Evolutionary conservation across 2,329 filamentous ascomycete genomes (phyloP).

Genomic region (Pseudonectria foliicola): DNA sequence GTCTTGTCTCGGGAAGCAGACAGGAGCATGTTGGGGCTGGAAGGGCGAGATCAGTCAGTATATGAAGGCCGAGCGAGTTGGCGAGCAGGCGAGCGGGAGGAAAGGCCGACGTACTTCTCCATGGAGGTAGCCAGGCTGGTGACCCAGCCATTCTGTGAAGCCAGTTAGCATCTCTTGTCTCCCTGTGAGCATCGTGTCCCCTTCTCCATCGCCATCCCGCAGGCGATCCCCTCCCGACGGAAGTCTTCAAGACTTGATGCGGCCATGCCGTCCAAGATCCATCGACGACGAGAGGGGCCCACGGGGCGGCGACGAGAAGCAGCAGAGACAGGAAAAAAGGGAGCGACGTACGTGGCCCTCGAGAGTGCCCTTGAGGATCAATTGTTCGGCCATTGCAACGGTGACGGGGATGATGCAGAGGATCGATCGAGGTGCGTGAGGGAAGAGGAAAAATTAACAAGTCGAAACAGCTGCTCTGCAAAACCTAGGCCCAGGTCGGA

Average conservation of each 20-base stretch:
- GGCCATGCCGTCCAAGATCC: conserved; percentile 3
- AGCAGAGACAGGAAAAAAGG: conserved; percentile 10
- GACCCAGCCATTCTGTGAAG: conserved; percentile 81
- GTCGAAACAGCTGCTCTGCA: conserved; percentile 23
- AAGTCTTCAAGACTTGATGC: conserved; percentile 5
- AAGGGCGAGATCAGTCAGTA: conserved; percentile 11
- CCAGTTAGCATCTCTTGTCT: conserved; percentile 23
- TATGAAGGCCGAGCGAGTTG: conserved; percentile 2
- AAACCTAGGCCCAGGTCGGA: conserved; percentile 22
- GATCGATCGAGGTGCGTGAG: conserved; percentile 26
- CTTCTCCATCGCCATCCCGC: conserved; percentile 7
- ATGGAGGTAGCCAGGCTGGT: conserved; percentile 96
- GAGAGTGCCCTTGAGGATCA: conserved; percentile 93
- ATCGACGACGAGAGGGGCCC: no score
- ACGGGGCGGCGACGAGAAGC: conserved; percentile 9
- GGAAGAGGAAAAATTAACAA: conserved; percentile 27
- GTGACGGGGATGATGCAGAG: conserved; percentile 35
- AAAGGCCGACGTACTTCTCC: conserved; percentile 70
- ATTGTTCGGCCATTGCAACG: conserved; percentile 76
- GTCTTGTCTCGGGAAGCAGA: conserved; percentile 97
- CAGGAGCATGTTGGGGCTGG: conserved; percentile 97
- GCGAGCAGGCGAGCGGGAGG: conserved; percentile 1
- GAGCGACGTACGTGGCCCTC: conserved; percentile 76
- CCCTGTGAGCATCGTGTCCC: no score
- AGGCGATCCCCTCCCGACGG: conserved; percentile 2